Percentiles rank a stretch among this genome's conserved stretches.
Conservation (phyloP, 352 stramenopile genomes). For the Phytophthora tentaculata region DNA sequence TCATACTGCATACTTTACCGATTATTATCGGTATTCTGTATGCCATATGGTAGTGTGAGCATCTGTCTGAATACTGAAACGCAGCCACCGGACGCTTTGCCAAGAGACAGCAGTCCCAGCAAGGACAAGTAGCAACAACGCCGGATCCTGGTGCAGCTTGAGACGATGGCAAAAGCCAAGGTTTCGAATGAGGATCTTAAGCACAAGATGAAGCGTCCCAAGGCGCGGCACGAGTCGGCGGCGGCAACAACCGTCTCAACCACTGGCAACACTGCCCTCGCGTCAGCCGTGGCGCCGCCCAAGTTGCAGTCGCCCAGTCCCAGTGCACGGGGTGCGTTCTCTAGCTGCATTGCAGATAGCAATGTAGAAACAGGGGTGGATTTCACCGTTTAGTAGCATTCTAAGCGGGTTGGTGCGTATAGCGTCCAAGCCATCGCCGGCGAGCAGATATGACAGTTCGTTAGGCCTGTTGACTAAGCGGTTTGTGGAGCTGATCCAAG, state of each 20-base stretch:
- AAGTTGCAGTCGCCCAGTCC: constrained; percentile 62
- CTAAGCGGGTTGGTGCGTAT: constrained; percentile 1
- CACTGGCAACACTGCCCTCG: constrained; percentile 14
- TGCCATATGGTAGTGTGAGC: constrained; percentile 11
- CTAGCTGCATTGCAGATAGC: background rate
- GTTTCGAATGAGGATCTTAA: constrained; percentile 68
- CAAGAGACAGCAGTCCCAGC: constrained; percentile 28
- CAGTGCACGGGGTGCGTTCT: constrained; percentile 40
- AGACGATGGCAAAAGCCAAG: constrained; percentile 66
- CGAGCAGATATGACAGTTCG: constrained; percentile 95
- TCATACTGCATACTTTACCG: constrained; percentile 10
- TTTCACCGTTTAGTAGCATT: background rate
- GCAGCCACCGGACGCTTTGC: constrained; percentile 24
- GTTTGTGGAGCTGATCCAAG: constrained; percentile 96
- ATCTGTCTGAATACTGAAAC: constrained; percentile 27
- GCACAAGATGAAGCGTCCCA: constrained; percentile 70
- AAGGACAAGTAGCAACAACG: constrained; percentile 19
- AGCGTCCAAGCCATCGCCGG: constrained; percentile 67
- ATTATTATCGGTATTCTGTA: constrained; percentile 12
- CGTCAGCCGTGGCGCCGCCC: constrained; percentile 31
- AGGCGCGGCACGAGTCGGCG: constrained; percentile 46
- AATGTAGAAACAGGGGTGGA: background rate
- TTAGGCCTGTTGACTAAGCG: constrained; percentile 97
- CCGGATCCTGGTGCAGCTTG: constrained; percentile 11
- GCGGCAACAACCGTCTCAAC: constrained; percentile 23